A percentile compares a stretch with the other conserved stretches of the same genome.
phyloP scores from a whole-genome alignment of 805 yeast species.

The Metschnikowia gelsemii region DNA sequence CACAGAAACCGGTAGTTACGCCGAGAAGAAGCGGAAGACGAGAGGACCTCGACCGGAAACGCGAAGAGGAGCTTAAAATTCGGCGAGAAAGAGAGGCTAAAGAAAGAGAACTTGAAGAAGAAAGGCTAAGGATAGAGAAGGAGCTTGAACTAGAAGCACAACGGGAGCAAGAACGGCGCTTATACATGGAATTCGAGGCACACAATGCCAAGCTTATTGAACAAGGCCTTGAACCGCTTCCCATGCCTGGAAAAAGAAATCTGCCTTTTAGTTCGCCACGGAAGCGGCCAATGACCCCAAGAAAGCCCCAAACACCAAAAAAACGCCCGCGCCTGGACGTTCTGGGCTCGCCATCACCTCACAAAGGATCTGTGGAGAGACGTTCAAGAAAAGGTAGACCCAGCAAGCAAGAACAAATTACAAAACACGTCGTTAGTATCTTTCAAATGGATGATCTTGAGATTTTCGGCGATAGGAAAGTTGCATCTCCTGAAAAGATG shows the following conservation, averaged over 20 bases:
- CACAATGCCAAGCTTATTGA: conserved; percentile 9
- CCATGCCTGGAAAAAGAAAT: not conserved
- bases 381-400: conserved; percentile 19
- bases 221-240: conserved; percentile 11
- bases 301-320: conserved; percentile 6
- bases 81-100: conserved; percentile 8
- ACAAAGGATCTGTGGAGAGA: conserved; percentile 4
- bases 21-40: conserved; percentile 11
- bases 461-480: conserved; percentile 22
- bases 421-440: conserved; percentile 31
- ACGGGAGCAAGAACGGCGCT: conserved; percentile 1
- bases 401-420: conserved; percentile 17
- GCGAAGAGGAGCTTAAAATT: conserved; percentile 12
- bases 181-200: conserved; percentile 1
- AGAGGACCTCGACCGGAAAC: conserved; percentile 8
- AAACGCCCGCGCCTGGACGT: not conserved
- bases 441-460: conserved; percentile 35
- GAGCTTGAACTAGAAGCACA: conserved; percentile 1
- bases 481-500: not conserved
- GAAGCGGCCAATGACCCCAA: not conserved
- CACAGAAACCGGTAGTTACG: conserved; percentile 8
- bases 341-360: conserved; percentile 2
- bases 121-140: not conserved
- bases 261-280: not conserved
- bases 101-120: conserved; percentile 3